A percentile compares a stretch with the other conserved stretches of the same genome.
Conservation (phyloP, 1,284 basidiomycete genomes). For the Trametes pubescens region DNA sequence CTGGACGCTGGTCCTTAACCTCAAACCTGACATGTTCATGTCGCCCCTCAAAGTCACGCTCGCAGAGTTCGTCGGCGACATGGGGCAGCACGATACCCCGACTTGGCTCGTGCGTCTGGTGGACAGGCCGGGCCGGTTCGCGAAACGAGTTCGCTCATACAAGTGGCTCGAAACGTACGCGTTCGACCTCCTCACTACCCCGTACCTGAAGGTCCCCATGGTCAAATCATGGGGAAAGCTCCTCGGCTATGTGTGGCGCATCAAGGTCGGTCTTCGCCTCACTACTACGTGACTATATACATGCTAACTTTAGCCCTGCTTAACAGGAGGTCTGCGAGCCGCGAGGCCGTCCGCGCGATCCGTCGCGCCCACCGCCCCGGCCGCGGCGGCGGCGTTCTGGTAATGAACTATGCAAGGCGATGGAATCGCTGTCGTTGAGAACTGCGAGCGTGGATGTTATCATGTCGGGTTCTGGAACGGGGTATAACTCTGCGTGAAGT, state of each 20-base stretch:
- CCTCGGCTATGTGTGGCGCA: background rate
- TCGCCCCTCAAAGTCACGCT: background rate
- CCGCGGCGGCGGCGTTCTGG: no score
- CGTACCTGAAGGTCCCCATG: background rate
- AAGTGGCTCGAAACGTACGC: background rate
- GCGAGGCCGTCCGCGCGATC: background rate
- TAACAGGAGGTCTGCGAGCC: background rate
- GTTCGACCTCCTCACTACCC: background rate
- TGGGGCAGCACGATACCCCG: background rate
- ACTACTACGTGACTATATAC: background rate
- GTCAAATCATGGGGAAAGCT: background rate
- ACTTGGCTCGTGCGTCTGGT: background rate
- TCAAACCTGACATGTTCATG: background rate
- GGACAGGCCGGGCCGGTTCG: background rate
- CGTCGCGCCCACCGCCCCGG: no score
- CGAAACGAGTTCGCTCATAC: background rate
- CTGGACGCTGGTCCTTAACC: background rate
- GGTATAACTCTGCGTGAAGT: no score
- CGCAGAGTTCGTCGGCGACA: background rate
- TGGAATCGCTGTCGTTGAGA: no score
- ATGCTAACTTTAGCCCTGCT: background rate
- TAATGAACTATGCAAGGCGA: no score
- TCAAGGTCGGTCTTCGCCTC: background rate
- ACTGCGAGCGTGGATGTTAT: no score
- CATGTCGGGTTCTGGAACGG: no score